phyloP scores from a whole-genome alignment of 2,329 filamentous ascomycete species.

The Periconia digitata region DNA sequence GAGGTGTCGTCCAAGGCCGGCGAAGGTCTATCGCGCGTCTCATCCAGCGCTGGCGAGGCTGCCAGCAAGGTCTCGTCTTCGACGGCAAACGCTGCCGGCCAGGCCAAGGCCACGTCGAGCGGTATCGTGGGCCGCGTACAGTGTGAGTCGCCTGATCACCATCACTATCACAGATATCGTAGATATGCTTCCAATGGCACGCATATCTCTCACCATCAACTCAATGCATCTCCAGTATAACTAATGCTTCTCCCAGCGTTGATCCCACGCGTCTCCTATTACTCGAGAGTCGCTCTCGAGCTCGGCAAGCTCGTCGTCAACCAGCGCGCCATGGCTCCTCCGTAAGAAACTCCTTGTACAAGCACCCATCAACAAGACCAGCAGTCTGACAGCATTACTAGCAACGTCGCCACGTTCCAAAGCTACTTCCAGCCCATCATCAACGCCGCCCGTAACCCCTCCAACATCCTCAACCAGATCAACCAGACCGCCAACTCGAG shows the following conservation, averaged over 20 bases:
- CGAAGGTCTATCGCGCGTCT: constrained; percentile 80
- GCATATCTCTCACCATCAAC: not conserved
- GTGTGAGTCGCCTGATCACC: constrained; percentile 65
- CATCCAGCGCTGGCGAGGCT: constrained; percentile 76
- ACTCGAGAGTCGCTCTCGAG: constrained; percentile 85
- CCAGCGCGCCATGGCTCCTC: constrained; percentile 88
- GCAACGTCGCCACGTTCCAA: constrained; percentile 80
- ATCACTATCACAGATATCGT: not conserved
- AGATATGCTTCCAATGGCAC: constrained; percentile 16
- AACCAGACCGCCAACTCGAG: constrained; percentile 42
- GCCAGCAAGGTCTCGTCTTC: constrained; percentile 71
- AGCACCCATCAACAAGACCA: not conserved
- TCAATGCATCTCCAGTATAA: not conserved
- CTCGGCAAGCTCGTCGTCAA: constrained; percentile 84
- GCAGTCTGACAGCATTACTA: constrained; percentile 52
- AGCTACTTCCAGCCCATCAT: constrained; percentile 76
- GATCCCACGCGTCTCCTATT: constrained; percentile 86
- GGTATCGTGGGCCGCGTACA: constrained; percentile 81
- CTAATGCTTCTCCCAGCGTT: constrained; percentile 60
- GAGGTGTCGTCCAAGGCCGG: constrained; percentile 77
- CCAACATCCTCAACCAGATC: constrained; percentile 53
- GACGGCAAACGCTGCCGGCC: constrained; percentile 53
- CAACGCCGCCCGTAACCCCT: constrained; percentile 71
- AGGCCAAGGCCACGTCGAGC: constrained; percentile 68
- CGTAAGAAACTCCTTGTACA: constrained; percentile 63